Conservation (phyloP, 83 land plant genomes). For the Picea abies region DNA sequence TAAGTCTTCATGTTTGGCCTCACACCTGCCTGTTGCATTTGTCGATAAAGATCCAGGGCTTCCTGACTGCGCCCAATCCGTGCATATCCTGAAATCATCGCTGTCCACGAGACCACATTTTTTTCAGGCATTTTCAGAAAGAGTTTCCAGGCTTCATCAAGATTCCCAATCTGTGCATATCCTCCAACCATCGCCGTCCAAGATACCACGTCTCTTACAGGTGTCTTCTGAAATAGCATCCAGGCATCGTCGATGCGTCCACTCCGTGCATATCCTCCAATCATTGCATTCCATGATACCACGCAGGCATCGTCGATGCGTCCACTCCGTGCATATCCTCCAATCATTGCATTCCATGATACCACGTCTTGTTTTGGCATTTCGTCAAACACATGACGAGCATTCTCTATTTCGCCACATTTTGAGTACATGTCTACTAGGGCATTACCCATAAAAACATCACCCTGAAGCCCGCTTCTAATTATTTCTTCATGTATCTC, state of each 20-base stretch:
- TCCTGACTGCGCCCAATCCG: conserved; percentile 26
- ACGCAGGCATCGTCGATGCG: conserved; percentile 36
- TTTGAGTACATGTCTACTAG: conserved; percentile 46
- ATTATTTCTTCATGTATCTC: conserved; percentile 25
- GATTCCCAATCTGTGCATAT: conserved; percentile 19
- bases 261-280: conserved; percentile 22
- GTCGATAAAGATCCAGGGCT: conserved; percentile 33
- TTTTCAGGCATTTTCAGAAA: no score
- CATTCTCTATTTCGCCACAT: conserved; percentile 33
- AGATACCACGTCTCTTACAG: conserved; percentile 35
- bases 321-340: conserved; percentile 26
- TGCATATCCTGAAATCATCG: no score
- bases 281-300: conserved; percentile 44
- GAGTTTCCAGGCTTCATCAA: no score
- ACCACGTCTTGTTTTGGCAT: conserved; percentile 32
- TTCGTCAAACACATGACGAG: conserved; percentile 19
- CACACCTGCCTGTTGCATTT: conserved; percentile 27
- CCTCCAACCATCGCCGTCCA: conserved; percentile 59
- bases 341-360: conserved; percentile 43
- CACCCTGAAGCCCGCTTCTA: conserved; percentile 2
- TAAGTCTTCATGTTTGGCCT: conserved; percentile 41
- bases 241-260: conserved; percentile 37
- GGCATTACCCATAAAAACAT: conserved; percentile 31
- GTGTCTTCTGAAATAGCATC: conserved; percentile 36
- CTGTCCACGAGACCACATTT: not conserved